Conservation (phyloP, 2,329 filamentous ascomycete genomes). For the Scedosporium dehoogii region DNA sequence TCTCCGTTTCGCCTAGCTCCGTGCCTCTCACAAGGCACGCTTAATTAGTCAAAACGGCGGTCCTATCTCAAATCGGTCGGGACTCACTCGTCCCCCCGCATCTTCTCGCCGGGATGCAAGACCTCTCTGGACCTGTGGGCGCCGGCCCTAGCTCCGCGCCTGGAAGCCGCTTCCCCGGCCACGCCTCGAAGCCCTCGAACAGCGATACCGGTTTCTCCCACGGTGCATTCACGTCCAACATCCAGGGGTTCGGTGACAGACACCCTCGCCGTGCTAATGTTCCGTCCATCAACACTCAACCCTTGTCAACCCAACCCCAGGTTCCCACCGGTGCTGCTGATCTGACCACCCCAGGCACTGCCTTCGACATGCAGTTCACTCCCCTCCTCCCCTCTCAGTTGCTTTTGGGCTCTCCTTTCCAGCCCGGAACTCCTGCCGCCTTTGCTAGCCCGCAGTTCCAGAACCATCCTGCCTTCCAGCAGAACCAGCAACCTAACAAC, state of each 20-base stretch:
- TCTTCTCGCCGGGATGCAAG: conserved; percentile 78
- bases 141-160: conserved; percentile 45
- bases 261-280: conserved; percentile 79
- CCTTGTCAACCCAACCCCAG: conserved; percentile 37
- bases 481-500: conserved; percentile 38
- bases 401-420: conserved; percentile 90
- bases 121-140: conserved; percentile 57
- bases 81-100: conserved; percentile 82
- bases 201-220: conserved; percentile 87
- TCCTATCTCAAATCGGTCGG: conserved; percentile 66
- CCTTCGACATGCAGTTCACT: conserved; percentile 97
- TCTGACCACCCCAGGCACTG: conserved; percentile 77
- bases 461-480: conserved; percentile 67
- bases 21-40: conserved; percentile 45
- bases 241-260: conserved; percentile 75
- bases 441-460: conserved; percentile 91
- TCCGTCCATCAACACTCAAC: conserved; percentile 82
- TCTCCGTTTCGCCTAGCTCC: conserved; percentile 14
- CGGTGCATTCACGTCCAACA: conserved; percentile 81
- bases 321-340: conserved; percentile 40
- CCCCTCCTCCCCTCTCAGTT: conserved; percentile 90
- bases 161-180: conserved; percentile 52
- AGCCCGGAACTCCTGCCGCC: conserved; percentile 82
- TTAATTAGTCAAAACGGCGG: conserved; percentile 67
- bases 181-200: conserved; percentile 71